These are phyloP conservation scores for Leccinum fibrillosum DNA, from an alignment of 768 basidiomycete genomes.

Conservation along the genomic window DNA sequence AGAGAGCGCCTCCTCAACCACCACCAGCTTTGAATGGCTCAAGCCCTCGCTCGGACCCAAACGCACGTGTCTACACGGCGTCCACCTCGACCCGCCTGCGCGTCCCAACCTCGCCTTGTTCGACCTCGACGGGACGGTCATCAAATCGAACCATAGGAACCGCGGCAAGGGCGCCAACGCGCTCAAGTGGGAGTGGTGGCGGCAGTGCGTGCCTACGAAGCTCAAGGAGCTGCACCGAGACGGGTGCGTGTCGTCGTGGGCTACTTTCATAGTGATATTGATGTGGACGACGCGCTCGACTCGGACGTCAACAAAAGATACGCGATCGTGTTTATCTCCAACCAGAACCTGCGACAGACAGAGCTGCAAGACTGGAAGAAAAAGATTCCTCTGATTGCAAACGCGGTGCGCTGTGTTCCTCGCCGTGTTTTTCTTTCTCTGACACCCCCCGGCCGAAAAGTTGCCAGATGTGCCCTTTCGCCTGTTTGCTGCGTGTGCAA, in stretches of 20 bases:
- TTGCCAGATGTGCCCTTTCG: constrained; percentile 73
- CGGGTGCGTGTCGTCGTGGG: constrained; percentile 47
- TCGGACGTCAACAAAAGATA: constrained; percentile 40
- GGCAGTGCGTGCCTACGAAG: constrained; percentile 54
- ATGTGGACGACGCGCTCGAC: not conserved
- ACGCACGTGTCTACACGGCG: constrained; percentile 35
- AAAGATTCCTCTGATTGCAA: constrained; percentile 69
- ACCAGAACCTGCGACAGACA: constrained; percentile 59
- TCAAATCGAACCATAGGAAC: constrained; percentile 42
- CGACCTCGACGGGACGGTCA: constrained; percentile 87
- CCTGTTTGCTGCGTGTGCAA: constrained; percentile 71
- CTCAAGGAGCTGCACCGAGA: constrained; percentile 55
- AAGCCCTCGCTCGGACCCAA: constrained; percentile 35
- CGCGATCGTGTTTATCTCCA: constrained; percentile 74
- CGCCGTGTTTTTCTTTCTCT: not conserved
- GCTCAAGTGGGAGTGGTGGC: constrained; percentile 65
- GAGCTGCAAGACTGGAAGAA: constrained; percentile 66
- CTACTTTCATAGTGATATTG: not conserved
- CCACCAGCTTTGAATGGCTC: constrained; percentile 27
- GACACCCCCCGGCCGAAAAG: constrained; percentile 35
- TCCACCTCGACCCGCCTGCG: constrained; percentile 31
- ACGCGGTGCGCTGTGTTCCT: constrained; percentile 41
- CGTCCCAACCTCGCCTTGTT: constrained; percentile 69
- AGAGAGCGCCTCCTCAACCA: not conserved
- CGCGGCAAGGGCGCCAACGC: constrained; percentile 36